These are phyloP conservation scores for Powellomyces hirtus DNA, from an alignment of 192 early-diverging fungal species.

Conservation along the genomic window DNA sequence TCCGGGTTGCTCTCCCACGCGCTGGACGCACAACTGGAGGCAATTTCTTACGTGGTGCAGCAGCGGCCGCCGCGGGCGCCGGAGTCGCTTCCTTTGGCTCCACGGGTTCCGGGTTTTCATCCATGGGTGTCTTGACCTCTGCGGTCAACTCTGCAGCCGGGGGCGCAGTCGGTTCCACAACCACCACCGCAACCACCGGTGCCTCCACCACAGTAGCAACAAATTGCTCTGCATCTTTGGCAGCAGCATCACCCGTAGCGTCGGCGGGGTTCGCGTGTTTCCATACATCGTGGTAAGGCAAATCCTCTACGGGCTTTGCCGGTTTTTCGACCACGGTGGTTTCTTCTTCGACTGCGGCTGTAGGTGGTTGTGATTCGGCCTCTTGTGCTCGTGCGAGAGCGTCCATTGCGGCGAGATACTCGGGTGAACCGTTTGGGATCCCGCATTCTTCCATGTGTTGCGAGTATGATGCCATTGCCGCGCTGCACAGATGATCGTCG, in stretches of 20 bases:
- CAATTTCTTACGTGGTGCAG: not conserved
- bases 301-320: not conserved
- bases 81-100: slow-evolving; percentile 9
- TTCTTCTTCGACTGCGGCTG: not conserved
- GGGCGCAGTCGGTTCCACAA: not conserved
- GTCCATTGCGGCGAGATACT: slow-evolving; percentile 10
- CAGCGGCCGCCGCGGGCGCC: not conserved
- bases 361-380: not conserved
- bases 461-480: slow-evolving; percentile 20
- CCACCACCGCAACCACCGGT: not conserved
- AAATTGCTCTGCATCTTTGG: not conserved
- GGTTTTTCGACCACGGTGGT: not conserved
- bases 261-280: not conserved
- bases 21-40: slow-evolving; percentile 11
- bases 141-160: not conserved
- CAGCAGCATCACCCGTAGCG: not conserved
- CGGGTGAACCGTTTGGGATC: slow-evolving; percentile 6
- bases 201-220: not conserved
- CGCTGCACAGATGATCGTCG: not conserved
- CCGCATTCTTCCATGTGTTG: slow-evolving; percentile 10
- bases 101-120: too few relatives aligned
- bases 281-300: slow-evolving; percentile 29
- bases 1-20: not conserved
- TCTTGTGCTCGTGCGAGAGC: not conserved
- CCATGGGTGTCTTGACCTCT: too few relatives aligned